phyloP scores from a whole-genome alignment of 345 rosid species.

The Citrus trifoliata region DNA sequence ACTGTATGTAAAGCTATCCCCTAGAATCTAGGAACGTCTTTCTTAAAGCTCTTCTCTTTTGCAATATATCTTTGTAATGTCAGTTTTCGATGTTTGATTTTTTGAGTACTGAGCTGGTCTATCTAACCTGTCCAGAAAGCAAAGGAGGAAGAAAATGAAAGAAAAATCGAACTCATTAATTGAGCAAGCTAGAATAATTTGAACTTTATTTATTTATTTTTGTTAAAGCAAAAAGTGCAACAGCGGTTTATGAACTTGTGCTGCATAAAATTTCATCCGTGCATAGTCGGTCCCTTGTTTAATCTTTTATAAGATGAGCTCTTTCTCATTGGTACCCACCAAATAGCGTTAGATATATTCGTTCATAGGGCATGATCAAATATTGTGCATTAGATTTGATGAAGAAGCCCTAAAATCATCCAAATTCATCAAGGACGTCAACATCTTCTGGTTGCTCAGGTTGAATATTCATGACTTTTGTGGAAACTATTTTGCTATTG shows the following conservation, averaged over 20 bases:
- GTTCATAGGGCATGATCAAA: background rate
- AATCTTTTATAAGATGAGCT: background rate
- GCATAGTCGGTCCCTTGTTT: background rate
- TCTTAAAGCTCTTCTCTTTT: conserved; percentile 8
- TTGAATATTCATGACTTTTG: background rate
- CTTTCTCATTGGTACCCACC: background rate
- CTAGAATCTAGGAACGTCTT: conserved; percentile 19
- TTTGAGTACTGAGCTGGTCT: conserved; percentile 12
- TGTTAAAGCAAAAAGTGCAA: background rate
- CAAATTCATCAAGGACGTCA: too few relatives aligned
- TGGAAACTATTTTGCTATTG: background rate
- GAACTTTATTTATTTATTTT: background rate
- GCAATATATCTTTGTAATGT: conserved; percentile 1
- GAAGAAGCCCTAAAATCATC: background rate
- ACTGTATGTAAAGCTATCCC: conserved; percentile 5
- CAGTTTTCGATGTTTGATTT: conserved; percentile 12
- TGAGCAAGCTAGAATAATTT: background rate
- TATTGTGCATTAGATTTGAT: background rate
- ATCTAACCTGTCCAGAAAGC: background rate
- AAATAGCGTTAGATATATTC: background rate
- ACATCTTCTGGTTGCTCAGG: background rate
- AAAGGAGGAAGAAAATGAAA: background rate
- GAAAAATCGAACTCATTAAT: background rate
- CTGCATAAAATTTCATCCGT: background rate
- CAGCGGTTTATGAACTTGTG: background rate